A percentile compares a stretch with the other conserved stretches of the same genome.
phyloP scores from a whole-genome alignment of 2,329 filamentous ascomycete species.

The Metarhizium brunneum region DNA sequence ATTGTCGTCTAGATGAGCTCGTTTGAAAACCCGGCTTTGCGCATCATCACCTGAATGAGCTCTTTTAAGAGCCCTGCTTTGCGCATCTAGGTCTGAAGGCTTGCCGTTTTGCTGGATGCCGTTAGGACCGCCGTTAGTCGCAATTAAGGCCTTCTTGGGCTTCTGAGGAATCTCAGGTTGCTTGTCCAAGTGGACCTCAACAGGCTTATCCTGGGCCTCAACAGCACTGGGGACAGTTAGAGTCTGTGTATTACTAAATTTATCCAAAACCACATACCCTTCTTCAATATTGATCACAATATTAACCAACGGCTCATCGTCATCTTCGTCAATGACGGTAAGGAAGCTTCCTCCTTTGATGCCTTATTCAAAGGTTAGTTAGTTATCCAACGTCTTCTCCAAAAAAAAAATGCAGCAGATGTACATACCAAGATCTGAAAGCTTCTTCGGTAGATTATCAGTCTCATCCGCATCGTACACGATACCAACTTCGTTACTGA shows the following conservation, averaged over 20 bases:
- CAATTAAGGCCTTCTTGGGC: constrained; percentile 30
- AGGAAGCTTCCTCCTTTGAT: constrained; percentile 67
- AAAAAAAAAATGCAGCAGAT: background rate
- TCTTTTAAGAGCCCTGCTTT: constrained; percentile 36
- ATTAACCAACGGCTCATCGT: constrained; percentile 66
- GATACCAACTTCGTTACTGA: constrained; percentile 66
- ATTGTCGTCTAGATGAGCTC: constrained; percentile 27
- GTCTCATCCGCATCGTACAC: constrained; percentile 86
- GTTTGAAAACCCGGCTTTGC: constrained; percentile 33
- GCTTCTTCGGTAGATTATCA: constrained; percentile 72
- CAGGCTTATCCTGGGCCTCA: constrained; percentile 41
- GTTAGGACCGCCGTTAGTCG: constrained; percentile 31
- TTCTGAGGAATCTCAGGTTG: constrained; percentile 43
- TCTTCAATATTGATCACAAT: constrained; percentile 63
- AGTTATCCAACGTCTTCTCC: background rate
- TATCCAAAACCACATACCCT: constrained; percentile 34
- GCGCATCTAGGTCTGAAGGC: constrained; percentile 22
- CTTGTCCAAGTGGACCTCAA: constrained; percentile 36
- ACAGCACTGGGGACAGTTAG: constrained; percentile 27
- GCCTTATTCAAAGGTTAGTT: constrained; percentile 32
- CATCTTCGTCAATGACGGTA: constrained; percentile 77
- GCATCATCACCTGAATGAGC: constrained; percentile 31
- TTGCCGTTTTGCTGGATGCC: constrained; percentile 31
- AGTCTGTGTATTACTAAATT: background rate
- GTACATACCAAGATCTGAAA: constrained; percentile 60